Evolutionary conservation across 805 yeast genomes (phyloP), one percentile per base, ranked within the genome.

Genomic region (Starmera dryadoides): DNA sequence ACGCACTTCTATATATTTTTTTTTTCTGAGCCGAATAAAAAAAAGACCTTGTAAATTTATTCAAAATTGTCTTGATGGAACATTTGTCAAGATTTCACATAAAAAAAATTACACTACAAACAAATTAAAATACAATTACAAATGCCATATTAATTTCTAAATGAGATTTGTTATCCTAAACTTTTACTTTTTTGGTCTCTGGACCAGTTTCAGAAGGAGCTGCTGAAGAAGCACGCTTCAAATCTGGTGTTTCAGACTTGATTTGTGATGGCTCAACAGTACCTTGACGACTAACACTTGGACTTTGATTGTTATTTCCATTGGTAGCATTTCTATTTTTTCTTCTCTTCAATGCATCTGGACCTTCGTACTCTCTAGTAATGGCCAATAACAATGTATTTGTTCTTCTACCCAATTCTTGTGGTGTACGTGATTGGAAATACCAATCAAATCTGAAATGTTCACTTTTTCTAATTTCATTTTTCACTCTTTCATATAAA

Each of bases 401-500:
- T 9, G 79, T 71, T 51, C 95, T 69, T 59, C 89, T 73, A 14
- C 81, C 75, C 28, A 85, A 50, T 45, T 85, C 95, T 50, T 76
- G 84, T 1, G 85, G 70, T 0, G 86, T 77, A 57, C 94, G 68
- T 0, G 89, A 79, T 37, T 68, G 66, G 49, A 85, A 70, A 52
- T 72, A 85, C 82, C 88, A 85, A 46, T 84, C 86, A 53, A 81
- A 85, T 30, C 69, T 68, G 61, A 84, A 84, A 31, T 77, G 59
- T 42, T 75, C 80, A 41, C 82, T 76, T 5, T 60, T 61, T 46
- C 66, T 55, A 11, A 83, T 78, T 44, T 81, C 88, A 37, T 75
- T 77, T 52, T 79, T 82, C 28, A 85, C 71, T 47, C 68, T 71
- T 45, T 84, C 88, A 45, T 70, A 73, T 32, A 84, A 62, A 38